These are phyloP conservation scores for Leucaena leucocephala DNA, from an alignment of 306 rosid genomes.

Conservation along the genomic window DNA sequence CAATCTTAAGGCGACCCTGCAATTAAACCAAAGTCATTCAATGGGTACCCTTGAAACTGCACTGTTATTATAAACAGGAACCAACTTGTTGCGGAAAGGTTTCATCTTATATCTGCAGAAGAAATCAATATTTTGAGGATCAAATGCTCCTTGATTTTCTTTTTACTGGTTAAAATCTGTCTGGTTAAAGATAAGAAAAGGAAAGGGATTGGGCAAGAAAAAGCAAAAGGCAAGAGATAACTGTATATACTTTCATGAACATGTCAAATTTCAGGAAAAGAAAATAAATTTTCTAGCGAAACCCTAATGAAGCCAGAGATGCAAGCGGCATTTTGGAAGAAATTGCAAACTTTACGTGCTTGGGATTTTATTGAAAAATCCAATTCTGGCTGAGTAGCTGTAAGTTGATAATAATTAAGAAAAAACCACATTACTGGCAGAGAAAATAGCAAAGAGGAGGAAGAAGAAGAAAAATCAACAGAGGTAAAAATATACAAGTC, in stretches of 20 bases:
- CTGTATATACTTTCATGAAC: neutral
- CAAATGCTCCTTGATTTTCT: neutral
- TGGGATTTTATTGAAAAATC: neutral
- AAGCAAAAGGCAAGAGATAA: neutral
- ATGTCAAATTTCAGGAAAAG: neutral
- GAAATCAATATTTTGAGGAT: neutral
- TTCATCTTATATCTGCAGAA: constrained; percentile 6
- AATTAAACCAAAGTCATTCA: constrained; percentile 17
- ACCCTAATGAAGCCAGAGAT: neutral
- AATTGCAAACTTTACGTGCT: constrained; percentile 13
- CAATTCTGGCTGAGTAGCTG: neutral
- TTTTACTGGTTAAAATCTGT: neutral
- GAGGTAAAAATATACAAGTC: neutral
- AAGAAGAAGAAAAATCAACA: neutral
- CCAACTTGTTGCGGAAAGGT: neutral
- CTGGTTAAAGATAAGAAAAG: neutral
- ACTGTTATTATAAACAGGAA: constrained; percentile 1
- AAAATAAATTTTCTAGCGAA: neutral
- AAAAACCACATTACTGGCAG: constrained; percentile 1
- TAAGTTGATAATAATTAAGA: neutral
- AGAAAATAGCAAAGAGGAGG: neutral
- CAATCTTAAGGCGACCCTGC: constrained; percentile 89
- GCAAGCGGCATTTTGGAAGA: constrained; percentile 6
- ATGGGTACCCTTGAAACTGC: neutral
- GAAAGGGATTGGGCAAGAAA: constrained; percentile 1